Percentiles rank a stretch among this genome's conserved stretches.
Evolutionary conservation across 305 asterid genomes (phyloP).

Genomic region (Fraxinus ornus): DNA sequence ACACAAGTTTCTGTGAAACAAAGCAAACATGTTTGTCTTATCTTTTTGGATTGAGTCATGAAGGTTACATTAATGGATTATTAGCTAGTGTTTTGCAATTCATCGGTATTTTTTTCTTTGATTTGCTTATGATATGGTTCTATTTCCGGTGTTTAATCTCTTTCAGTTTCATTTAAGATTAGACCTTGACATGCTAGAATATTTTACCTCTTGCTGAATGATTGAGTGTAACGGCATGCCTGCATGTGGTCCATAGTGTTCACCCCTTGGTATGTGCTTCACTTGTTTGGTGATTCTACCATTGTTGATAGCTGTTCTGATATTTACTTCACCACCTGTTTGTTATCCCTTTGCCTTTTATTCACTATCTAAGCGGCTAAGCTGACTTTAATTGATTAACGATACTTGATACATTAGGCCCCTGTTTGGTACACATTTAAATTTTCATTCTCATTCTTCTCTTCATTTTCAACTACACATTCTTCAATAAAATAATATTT

Average conservation of each 20-base stretch:
- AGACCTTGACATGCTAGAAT: not conserved
- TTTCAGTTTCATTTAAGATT: not conserved
- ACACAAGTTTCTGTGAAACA: not conserved
- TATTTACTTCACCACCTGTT: not conserved
- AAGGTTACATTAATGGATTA: not conserved
- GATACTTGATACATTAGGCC: not conserved
- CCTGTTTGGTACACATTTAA: too few relatives aligned
- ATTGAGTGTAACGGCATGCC: not conserved
- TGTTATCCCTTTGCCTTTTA: not conserved
- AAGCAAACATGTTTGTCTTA: not conserved
- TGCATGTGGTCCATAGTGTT: not conserved
- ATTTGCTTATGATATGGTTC: not conserved
- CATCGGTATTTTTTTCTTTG: not conserved
- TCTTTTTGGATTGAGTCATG: not conserved
- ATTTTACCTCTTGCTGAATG: not conserved
- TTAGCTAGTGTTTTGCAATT: not conserved
- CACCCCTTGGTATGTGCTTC: not conserved
- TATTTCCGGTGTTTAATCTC: not conserved
- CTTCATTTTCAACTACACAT: too few relatives aligned
- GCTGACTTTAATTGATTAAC: not conserved
- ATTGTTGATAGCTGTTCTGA: not conserved
- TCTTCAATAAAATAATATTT: too few relatives aligned
- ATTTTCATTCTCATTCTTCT: too few relatives aligned
- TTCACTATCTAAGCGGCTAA: not conserved
- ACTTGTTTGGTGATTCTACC: not conserved